These are phyloP conservation scores for Starmerella sp. DNA, from an alignment of 805 yeast species.

Conservation along the genomic window DNA sequence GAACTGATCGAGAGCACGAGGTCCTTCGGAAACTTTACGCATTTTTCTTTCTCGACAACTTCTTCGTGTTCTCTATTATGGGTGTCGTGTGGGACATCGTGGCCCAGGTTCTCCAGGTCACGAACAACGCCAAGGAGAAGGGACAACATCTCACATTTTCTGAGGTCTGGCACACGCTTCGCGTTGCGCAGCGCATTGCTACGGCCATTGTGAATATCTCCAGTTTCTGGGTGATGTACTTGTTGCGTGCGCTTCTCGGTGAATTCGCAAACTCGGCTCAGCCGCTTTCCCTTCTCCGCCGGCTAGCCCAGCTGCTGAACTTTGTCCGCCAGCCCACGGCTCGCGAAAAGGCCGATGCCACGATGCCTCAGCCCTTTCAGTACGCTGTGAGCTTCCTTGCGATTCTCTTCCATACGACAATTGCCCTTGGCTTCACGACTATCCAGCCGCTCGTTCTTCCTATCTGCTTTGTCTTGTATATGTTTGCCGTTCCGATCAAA, in stretches of 20 bases:
- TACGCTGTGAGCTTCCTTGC: constrained; percentile 29
- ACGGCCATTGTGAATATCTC: constrained; percentile 31
- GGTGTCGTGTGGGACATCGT: constrained; percentile 32
- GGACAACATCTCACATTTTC: constrained; percentile 18
- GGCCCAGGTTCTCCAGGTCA: constrained; percentile 24
- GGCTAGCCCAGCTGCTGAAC: constrained; percentile 17
- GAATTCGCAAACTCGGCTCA: constrained; percentile 28
- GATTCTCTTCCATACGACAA: constrained; percentile 29
- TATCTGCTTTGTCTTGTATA: constrained; percentile 26
- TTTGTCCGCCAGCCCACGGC: constrained; percentile 24
- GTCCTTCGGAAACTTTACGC: constrained; percentile 30
- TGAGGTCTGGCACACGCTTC: constrained; percentile 25
- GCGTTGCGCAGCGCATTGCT: constrained; percentile 28
- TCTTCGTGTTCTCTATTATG: constrained; percentile 31
- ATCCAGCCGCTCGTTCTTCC: constrained; percentile 32
- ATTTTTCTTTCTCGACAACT: constrained; percentile 33
- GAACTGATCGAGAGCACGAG: constrained; percentile 30
- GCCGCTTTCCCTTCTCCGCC: constrained; percentile 22
- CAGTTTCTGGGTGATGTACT: constrained; percentile 34
- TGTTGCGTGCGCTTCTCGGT: constrained; percentile 28
- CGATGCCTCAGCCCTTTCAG: constrained; percentile 29
- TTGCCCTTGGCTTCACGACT: constrained; percentile 30
- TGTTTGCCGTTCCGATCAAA: constrained; percentile 27
- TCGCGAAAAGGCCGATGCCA: constrained; percentile 25
- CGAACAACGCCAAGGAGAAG: constrained; percentile 6